Conservation (phyloP, 176 grass and related monocot genomes). For the Musa itinerans region DNA sequence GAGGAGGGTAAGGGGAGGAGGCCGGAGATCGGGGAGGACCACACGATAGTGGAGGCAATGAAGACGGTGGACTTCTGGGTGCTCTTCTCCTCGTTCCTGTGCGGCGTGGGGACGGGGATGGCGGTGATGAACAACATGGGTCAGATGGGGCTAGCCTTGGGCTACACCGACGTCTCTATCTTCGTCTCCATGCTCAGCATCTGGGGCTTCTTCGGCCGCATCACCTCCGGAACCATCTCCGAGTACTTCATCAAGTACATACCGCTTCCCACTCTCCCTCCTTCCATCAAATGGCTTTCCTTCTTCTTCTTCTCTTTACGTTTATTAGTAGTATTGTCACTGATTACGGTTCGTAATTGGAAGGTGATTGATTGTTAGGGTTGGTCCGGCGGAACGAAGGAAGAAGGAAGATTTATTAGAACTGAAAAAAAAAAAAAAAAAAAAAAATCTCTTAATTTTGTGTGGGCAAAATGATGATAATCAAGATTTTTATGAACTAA, state of each 20-base stretch:
- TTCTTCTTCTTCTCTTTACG: too few species aligned
- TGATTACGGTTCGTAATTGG: too few species aligned
- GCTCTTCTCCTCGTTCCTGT: slow-evolving; percentile 69
- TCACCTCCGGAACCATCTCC: slow-evolving; percentile 77
- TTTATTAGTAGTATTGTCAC: not conserved
- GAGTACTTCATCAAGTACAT: slow-evolving; percentile 93
- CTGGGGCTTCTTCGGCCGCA: slow-evolving; percentile 94
- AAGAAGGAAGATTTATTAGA: too few species aligned
- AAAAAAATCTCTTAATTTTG: too few species aligned
- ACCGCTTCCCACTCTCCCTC: not conserved
- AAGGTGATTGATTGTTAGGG: too few species aligned
- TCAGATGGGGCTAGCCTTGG: slow-evolving; percentile 90
- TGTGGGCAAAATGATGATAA: too few species aligned
- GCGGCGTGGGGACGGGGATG: slow-evolving; percentile 83
- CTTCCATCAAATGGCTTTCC: too few species aligned
- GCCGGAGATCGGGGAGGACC: slow-evolving; percentile 76
- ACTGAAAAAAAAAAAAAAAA: too few species aligned
- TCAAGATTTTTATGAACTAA: too few species aligned
- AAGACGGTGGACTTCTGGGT: slow-evolving; percentile 74
- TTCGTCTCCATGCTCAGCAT: slow-evolving; percentile 97
- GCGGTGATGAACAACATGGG: slow-evolving; percentile 98
- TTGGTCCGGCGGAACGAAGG: too few species aligned
- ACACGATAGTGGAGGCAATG: slow-evolving; percentile 67
- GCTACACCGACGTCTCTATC: slow-evolving; percentile 74
- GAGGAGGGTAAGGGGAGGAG: slow-evolving; percentile 12